Evolutionary conservation across 2,329 filamentous ascomycete genomes (phyloP).

Genomic region (Teratosphaeria destructans): DNA sequence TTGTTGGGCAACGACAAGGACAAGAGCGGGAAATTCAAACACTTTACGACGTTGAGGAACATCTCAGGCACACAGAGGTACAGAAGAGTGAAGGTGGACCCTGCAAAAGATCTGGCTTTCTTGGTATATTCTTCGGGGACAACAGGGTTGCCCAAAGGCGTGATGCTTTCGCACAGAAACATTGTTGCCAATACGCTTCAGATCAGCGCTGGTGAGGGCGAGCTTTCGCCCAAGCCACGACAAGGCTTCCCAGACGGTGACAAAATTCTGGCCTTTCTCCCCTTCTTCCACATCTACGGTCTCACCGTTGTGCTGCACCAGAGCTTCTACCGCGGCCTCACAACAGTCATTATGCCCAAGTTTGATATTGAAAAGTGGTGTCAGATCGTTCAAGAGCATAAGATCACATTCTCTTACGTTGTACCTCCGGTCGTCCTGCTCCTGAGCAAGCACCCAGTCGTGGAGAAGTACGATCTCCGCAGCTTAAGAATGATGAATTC

Average conservation of each 20-base stretch:
- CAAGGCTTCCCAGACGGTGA: conserved; percentile 50
- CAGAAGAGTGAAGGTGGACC: conserved; percentile 52
- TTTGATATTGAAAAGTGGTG: conserved; percentile 79
- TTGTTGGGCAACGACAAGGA: conserved; percentile 63
- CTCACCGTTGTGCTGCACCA: conserved; percentile 64
- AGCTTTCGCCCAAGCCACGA: conserved; percentile 42
- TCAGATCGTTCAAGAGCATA: conserved; percentile 60
- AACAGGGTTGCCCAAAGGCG: conserved; percentile 83
- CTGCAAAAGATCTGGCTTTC: conserved; percentile 66
- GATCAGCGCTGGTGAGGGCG: conserved; percentile 27
- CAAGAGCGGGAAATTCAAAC: conserved; percentile 48
- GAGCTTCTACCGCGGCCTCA: conserved; percentile 53
- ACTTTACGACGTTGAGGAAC: conserved; percentile 62
- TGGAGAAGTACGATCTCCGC: conserved; percentile 71
- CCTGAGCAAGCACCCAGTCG: conserved; percentile 66
- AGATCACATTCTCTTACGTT: conserved; percentile 68
- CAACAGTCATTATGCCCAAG: conserved; percentile 61
- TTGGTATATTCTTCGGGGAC: conserved; percentile 85
- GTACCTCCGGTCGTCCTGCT: conserved; percentile 76
- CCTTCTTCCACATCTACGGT: conserved; percentile 87
- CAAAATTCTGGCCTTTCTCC: conserved; percentile 65
- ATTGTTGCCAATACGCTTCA: conserved; percentile 59
- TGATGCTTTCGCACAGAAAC: conserved; percentile 75
- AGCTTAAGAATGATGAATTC: conserved; percentile 75
- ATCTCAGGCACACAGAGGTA: conserved; percentile 49